Evolutionary conservation across 2,329 filamentous ascomycete genomes (phyloP).

Genomic region (Monosporascus sp.): DNA sequence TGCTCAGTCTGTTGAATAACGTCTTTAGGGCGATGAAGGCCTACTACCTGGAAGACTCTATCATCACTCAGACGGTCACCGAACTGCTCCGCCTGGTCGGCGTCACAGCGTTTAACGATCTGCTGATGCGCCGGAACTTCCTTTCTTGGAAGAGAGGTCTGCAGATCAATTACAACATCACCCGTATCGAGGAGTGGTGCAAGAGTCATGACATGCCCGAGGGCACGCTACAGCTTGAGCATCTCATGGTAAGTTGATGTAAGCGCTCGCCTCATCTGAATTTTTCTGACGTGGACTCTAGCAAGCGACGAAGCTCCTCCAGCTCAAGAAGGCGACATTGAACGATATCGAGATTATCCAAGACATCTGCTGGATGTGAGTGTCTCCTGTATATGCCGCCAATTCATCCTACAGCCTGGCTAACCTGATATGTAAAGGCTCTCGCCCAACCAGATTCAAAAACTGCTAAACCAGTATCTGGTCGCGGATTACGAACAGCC

Average conservation of each 20-base stretch:
- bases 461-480: slow-evolving; percentile 95
- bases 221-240: slow-evolving; percentile 92
- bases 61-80: slow-evolving; percentile 92
- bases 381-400: slow-evolving; percentile 16
- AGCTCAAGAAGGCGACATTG: slow-evolving; percentile 96
- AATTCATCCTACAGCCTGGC: slow-evolving; percentile 4
- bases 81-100: slow-evolving; percentile 90
- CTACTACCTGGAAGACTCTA: slow-evolving; percentile 93
- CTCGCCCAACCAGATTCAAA: slow-evolving; percentile 97
- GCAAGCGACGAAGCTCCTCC: slow-evolving; percentile 97
- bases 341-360: slow-evolving; percentile 99
- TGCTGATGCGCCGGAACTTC: slow-evolving; percentile 97
- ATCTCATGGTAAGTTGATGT: slow-evolving; percentile 73
- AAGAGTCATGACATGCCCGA: slow-evolving; percentile 99
- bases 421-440: slow-evolving; percentile 51
- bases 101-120: slow-evolving; percentile 96
- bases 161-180: slow-evolving; percentile 99
- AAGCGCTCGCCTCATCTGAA: not conserved
- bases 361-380: slow-evolving; percentile 99
- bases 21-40: slow-evolving; percentile 99
- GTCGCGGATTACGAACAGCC: slow-evolving; percentile 99
- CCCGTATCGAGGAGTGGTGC: slow-evolving; percentile 98
- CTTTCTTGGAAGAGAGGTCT: slow-evolving; percentile 98
- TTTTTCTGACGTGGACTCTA: slow-evolving; percentile 31
- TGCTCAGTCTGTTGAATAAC: slow-evolving; percentile 90